Percentiles rank a stretch among this genome's conserved stretches.
Evolutionary conservation across 2,329 filamentous ascomycete species (phyloP).

Genomic region (Beauveria brongniartii): DNA sequence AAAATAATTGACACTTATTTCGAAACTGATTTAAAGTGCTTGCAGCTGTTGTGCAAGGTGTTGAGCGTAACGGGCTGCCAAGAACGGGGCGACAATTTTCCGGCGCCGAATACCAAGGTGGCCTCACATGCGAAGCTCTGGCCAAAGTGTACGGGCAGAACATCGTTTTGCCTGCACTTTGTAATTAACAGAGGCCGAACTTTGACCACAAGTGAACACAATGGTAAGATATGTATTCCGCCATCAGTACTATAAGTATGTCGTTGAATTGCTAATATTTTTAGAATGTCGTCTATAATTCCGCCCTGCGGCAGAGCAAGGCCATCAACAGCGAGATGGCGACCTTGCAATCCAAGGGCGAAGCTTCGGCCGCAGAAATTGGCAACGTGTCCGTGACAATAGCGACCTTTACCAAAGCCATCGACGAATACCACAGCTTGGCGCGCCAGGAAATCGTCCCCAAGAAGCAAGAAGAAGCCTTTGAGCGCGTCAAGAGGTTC

Average conservation of each 20-base stretch:
- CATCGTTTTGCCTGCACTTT: not conserved
- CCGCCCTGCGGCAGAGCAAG: conserved; percentile 75
- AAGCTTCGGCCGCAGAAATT: conserved; percentile 46
- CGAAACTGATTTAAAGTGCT: too few relatives aligned
- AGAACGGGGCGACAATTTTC: conserved; percentile 9
- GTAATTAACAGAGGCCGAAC: too few relatives aligned
- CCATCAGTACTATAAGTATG: accelerated
- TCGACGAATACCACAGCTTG: conserved; percentile 84
- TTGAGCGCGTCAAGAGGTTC: conserved; percentile 79
- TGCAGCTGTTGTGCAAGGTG: not conserved
- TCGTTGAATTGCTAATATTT: not conserved
- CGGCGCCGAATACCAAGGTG: conserved; percentile 9
- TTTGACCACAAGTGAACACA: not conserved
- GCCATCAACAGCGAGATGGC: conserved; percentile 71
- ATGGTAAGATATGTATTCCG: not conserved
- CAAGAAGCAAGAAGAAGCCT: conserved; percentile 85
- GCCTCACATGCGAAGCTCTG: conserved; percentile 6
- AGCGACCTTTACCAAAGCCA: conserved; percentile 73
- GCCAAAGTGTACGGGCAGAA: not conserved
- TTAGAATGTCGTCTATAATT: conserved; percentile 79
- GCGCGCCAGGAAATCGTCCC: conserved; percentile 83
- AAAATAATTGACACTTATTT: too few relatives aligned
- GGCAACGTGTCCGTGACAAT: conserved; percentile 73
- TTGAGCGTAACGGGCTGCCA: not conserved
- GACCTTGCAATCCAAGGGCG: conserved; percentile 55